Conservation (phyloP, 345 rosid species). For the Citrus hindsii region DNA sequence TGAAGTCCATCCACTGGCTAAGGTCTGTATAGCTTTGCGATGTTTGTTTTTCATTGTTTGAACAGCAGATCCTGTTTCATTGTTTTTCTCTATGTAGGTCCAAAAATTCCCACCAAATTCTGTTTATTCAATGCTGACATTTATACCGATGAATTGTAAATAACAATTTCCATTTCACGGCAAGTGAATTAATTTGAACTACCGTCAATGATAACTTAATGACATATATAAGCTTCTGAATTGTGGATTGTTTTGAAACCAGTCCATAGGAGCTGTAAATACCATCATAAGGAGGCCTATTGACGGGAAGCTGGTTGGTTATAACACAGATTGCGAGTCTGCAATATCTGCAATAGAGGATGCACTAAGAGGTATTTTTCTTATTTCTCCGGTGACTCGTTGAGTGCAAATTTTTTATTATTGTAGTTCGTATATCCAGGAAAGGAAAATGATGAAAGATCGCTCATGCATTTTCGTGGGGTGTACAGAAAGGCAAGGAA, state of each 20-base stretch:
- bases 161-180: neutral
- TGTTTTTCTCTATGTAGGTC: neutral
- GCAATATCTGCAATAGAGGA: slow-evolving; percentile 45
- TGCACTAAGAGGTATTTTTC: slow-evolving; percentile 30
- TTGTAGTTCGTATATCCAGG: neutral
- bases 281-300: slow-evolving; percentile 40
- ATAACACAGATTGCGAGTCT: slow-evolving; percentile 48
- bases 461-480: slow-evolving; percentile 7
- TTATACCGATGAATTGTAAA: neutral
- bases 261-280: slow-evolving; percentile 48
- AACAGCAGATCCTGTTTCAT: neutral
- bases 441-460: neutral
- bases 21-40: slow-evolving; percentile 22
- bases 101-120: neutral
- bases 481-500: slow-evolving; percentile 14
- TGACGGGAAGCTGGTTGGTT: slow-evolving; percentile 44
- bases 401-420: neutral
- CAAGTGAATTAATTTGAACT: neutral
- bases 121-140: neutral
- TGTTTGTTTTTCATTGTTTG: neutral
- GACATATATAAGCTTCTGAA: slow-evolving; percentile 9
- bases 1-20: slow-evolving; percentile 46
- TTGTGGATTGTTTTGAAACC: slow-evolving; percentile 4
- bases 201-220: neutral
- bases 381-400: neutral